phyloP scores from a whole-genome alignment of 441 rosid genomes.

The Bruguiera hainesii region DNA sequence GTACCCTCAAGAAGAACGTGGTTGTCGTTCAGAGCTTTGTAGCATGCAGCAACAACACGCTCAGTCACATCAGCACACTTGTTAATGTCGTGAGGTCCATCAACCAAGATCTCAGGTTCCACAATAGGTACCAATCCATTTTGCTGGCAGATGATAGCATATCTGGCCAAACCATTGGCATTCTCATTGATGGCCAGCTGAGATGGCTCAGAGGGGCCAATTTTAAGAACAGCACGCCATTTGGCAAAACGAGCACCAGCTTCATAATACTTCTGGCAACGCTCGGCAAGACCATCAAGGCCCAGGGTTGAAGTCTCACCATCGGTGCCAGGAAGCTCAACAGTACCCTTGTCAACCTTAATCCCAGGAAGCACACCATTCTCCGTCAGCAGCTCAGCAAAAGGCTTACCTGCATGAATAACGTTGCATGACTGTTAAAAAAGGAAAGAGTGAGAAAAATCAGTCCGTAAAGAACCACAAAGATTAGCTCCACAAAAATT shows the following conservation, averaged over 20 bases:
- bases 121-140: conserved; percentile 93
- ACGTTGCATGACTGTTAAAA: background rate
- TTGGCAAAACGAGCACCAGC: conserved; percentile 97
- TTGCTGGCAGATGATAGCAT: conserved; percentile 93
- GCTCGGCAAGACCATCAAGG: conserved; percentile 80
- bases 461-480: background rate
- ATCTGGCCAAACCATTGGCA: conserved; percentile 85
- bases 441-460: background rate
- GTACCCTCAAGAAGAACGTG: conserved; percentile 92
- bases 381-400: conserved; percentile 78
- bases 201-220: conserved; percentile 76
- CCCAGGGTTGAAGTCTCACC: conserved; percentile 89
- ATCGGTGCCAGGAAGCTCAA: conserved; percentile 87
- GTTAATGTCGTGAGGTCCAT: conserved; percentile 76
- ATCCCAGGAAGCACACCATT: conserved; percentile 90
- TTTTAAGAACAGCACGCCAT: conserved; percentile 93
- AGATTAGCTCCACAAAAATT: background rate
- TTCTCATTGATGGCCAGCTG: conserved; percentile 77
- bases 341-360: conserved; percentile 97
- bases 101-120: conserved; percentile 94
- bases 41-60: conserved; percentile 90
- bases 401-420: conserved; percentile 61
- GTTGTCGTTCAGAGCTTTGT: conserved; percentile 96
- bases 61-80: conserved; percentile 88
- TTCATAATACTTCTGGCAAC: conserved; percentile 84